Evolutionary conservation across 177 flowering plant genomes (phyloP).

Genomic region (Telopea speciosissima): DNA sequence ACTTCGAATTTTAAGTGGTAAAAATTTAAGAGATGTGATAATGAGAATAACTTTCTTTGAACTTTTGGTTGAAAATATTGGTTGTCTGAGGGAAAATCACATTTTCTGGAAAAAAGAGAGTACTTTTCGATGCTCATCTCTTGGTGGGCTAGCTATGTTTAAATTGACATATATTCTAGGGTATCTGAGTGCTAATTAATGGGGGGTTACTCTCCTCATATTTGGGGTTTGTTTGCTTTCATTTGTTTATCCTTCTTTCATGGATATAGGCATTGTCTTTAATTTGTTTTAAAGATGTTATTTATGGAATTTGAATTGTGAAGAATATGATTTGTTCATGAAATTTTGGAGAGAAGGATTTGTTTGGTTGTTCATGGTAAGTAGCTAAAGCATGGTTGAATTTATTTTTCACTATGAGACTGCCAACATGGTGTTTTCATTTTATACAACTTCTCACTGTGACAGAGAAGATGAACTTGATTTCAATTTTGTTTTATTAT

Average conservation of each 20-base stretch:
- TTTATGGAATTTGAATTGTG: not conserved
- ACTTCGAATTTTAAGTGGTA: not conserved
- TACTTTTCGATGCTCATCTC: not conserved
- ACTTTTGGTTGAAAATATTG: not conserved
- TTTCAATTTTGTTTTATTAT: not conserved
- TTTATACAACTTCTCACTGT: not conserved
- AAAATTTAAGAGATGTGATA: not conserved
- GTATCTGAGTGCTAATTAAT: not conserved
- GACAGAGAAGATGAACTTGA: not conserved
- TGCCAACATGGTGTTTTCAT: not conserved
- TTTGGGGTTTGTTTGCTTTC: not conserved
- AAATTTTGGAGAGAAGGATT: not conserved
- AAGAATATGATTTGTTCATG: not conserved
- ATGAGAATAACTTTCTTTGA: not conserved
- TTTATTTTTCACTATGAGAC: not conserved
- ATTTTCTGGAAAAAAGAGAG: not conserved
- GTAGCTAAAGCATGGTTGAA: not conserved
- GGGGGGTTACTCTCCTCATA: not conserved
- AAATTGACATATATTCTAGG: not conserved
- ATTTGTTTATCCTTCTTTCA: not conserved
- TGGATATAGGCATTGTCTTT: not conserved
- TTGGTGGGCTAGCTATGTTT: not conserved
- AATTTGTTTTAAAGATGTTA: too few relatives aligned
- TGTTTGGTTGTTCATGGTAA: not conserved
- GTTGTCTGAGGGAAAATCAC: not conserved